Conservation (phyloP, 2,329 filamentous ascomycete genomes). For the Bertia moriformis region DNA sequence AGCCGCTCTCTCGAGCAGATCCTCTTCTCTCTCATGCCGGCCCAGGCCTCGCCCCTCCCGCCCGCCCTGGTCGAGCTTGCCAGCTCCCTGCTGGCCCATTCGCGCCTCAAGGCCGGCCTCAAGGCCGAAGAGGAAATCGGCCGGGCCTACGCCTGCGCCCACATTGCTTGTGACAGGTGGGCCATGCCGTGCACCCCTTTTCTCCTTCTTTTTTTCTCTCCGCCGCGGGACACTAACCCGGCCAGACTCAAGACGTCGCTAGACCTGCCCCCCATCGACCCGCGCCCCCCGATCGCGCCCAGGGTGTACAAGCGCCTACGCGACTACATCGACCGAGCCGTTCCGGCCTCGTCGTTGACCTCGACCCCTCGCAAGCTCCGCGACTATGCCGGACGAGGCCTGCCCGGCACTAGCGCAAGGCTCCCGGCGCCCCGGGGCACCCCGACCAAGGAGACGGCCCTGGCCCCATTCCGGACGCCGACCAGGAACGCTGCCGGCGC, state of each 20-base stretch:
- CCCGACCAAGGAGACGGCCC: slow-evolving; percentile 27
- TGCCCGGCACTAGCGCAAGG: slow-evolving; percentile 9
- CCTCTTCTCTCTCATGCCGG: slow-evolving; percentile 60
- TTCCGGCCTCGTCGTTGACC: slow-evolving; percentile 28
- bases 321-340: slow-evolving; percentile 59
- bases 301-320: slow-evolving; percentile 75
- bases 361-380: slow-evolving; percentile 10
- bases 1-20: slow-evolving; percentile 62
- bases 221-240: too few species aligned
- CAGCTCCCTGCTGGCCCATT: slow-evolving; percentile 64
- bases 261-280: slow-evolving; percentile 62
- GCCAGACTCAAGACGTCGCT: slow-evolving; percentile 61
- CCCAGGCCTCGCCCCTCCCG: slow-evolving; percentile 53
- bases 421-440: slow-evolving; percentile 16
- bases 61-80: slow-evolving; percentile 58
- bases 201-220: slow-evolving; percentile 2
- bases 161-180: slow-evolving; percentile 78
- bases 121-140: slow-evolving; percentile 79
- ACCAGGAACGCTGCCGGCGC: slow-evolving; percentile 17
- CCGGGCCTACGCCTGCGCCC: slow-evolving; percentile 69
- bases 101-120: slow-evolving; percentile 61
- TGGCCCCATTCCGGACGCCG: slow-evolving; percentile 26
- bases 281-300: slow-evolving; percentile 64
- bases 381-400: slow-evolving; percentile 8
- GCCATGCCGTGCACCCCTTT: too few species aligned